These are phyloP conservation scores for Withania somnifera DNA, from an alignment of 305 asterid genomes.

Conservation along the genomic window DNA sequence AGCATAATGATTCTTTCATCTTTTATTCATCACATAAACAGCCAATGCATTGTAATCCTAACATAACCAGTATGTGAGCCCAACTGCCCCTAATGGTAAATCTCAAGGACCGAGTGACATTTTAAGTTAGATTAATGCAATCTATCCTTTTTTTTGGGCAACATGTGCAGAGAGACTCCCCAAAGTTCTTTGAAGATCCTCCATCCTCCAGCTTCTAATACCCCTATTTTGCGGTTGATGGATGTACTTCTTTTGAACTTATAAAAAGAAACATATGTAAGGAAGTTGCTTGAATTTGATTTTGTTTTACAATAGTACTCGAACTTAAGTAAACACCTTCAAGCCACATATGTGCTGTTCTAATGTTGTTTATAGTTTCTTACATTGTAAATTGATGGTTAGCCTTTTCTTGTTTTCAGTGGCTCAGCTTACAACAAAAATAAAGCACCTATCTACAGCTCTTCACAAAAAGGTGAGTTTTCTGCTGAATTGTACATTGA, in stretches of 20 bases:
- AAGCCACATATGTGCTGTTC: neutral
- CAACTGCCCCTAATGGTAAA: neutral
- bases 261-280: neutral
- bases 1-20: neutral
- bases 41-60: neutral
- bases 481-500: neutral
- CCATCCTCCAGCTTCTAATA: neutral
- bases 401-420: conserved; percentile 29
- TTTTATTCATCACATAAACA: neutral
- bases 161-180: neutral
- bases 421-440: conserved; percentile 86
- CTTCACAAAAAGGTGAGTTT: conserved; percentile 57
- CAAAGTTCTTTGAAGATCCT: neutral
- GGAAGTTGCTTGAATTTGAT: neutral
- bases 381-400: neutral
- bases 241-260: neutral
- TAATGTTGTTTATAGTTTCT: neutral
- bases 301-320: neutral
- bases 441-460: conserved; percentile 52
- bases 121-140: neutral
- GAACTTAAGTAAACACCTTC: neutral
- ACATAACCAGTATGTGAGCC: neutral
- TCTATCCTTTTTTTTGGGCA: neutral
- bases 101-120: neutral
- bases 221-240: neutral